Evolutionary conservation across 306 rosid species (phyloP).

Genomic region (Cyclanthera cordifolia): DNA sequence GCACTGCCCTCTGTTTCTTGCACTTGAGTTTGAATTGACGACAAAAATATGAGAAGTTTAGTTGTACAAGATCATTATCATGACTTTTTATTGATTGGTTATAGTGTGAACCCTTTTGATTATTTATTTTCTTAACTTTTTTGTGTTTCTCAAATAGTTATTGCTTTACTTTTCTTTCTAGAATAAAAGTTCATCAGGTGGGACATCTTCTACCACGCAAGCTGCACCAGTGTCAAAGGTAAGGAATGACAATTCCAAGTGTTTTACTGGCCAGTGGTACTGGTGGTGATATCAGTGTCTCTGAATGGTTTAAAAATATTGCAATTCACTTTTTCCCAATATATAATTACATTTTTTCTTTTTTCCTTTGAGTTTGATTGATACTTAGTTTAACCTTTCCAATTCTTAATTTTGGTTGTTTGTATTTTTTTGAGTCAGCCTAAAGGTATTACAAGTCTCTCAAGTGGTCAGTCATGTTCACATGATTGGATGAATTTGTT

Average conservation of each 20-base stretch:
- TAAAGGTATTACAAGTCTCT: neutral
- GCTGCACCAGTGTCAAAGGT: conserved; percentile 43
- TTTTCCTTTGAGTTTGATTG: neutral
- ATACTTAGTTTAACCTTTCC: neutral
- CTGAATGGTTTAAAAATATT: neutral
- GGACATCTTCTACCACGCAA: conserved; percentile 44
- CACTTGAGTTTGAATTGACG: neutral
- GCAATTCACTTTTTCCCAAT: neutral
- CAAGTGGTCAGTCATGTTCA: too few species aligned
- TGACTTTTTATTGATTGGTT: neutral
- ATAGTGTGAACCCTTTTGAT: neutral
- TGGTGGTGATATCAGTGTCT: neutral
- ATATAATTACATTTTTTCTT: neutral
- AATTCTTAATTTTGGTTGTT: neutral
- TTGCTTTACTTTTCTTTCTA: conserved; percentile 3
- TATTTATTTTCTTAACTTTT: neutral
- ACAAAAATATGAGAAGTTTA: neutral
- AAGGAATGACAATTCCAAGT: conserved; percentile 5
- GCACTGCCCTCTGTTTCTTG: neutral
- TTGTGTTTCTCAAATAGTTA: neutral
- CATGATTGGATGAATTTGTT: too few species aligned
- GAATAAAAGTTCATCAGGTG: conserved; percentile 51
- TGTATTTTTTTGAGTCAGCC: neutral
- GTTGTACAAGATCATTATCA: neutral
- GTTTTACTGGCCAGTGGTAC: conserved; percentile 7